A percentile compares a stretch with the other conserved stretches of the same genome.
Evolutionary conservation across 129 eudicot genomes (phyloP).

Genomic region (Ambrosia artemisiifolia): DNA sequence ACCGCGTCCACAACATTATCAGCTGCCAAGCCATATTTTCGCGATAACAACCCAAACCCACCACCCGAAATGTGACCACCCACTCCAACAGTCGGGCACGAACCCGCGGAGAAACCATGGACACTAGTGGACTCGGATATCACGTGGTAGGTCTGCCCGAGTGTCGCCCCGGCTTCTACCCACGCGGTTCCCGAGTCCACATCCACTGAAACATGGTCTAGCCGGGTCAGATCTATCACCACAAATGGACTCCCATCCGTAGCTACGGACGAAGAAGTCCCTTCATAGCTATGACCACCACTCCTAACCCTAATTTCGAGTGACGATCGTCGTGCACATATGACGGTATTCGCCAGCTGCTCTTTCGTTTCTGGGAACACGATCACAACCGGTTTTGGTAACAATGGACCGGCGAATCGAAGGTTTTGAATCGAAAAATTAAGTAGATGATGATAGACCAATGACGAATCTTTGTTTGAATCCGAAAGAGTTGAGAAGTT

Average conservation of each 20-base stretch:
- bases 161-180: slow-evolving; percentile 90
- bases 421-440: slow-evolving; percentile 71
- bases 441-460: slow-evolving; percentile 40
- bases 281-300: slow-evolving; percentile 89
- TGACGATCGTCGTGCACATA: slow-evolving; percentile 36
- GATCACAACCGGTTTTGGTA: slow-evolving; percentile 66
- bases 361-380: slow-evolving; percentile 58
- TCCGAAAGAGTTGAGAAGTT: slow-evolving; percentile 48
- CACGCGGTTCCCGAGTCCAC: slow-evolving; percentile 46
- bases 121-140: slow-evolving; percentile 41
- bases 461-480: slow-evolving; percentile 22
- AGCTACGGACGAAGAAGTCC: slow-evolving; percentile 49
- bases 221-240: slow-evolving; percentile 65
- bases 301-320: slow-evolving; percentile 58
- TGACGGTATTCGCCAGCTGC: slow-evolving; percentile 38
- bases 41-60: slow-evolving; percentile 65
- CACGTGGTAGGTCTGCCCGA: slow-evolving; percentile 57
- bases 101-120: slow-evolving; percentile 76
- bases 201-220: slow-evolving; percentile 51
- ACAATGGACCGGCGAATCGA: slow-evolving; percentile 28
- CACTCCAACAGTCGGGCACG: slow-evolving; percentile 74
- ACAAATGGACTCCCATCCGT: slow-evolving; percentile 42
- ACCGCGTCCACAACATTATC: slow-evolving; percentile 75
- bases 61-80: slow-evolving; percentile 87
- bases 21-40: slow-evolving; percentile 78